Conservation (phyloP, 2,329 filamentous ascomycete genomes). For the Penicillium olsonii region DNA sequence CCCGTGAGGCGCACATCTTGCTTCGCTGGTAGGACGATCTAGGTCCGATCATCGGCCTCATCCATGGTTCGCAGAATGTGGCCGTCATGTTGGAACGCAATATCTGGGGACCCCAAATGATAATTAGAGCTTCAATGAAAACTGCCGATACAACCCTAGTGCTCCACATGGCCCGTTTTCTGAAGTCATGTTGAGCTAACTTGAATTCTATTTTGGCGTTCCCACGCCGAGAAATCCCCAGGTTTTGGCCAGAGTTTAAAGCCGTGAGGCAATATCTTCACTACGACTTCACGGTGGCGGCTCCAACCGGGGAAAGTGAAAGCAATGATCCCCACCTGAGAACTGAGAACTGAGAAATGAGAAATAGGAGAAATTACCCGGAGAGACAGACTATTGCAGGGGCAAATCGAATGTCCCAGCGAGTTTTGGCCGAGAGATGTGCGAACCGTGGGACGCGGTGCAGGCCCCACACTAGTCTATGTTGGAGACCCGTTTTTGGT, state of each 20-base stretch:
- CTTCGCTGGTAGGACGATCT: background rate
- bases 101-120: background rate
- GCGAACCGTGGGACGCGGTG: constrained; percentile 17
- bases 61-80: background rate
- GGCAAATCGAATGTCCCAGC: constrained; percentile 2
- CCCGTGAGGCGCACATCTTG: background rate
- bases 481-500: background rate
- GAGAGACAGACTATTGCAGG: too few relatives aligned
- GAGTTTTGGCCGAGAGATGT: constrained; percentile 28
- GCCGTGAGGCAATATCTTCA: background rate
- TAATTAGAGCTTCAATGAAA: background rate
- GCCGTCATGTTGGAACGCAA: background rate
- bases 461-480: too few relatives aligned
- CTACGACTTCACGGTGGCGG: constrained; percentile 6
- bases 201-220: background rate
- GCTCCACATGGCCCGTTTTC: background rate
- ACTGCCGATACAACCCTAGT: background rate
- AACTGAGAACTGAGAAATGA: background rate
- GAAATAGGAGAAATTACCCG: too few relatives aligned
- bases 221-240: background rate
- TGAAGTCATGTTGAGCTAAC: background rate
- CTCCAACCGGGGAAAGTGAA: too few relatives aligned
- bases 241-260: background rate
- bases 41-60: constrained; percentile 3
- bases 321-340: background rate